Conservation (phyloP, 345 rosid species). For the Populus nigra region DNA sequence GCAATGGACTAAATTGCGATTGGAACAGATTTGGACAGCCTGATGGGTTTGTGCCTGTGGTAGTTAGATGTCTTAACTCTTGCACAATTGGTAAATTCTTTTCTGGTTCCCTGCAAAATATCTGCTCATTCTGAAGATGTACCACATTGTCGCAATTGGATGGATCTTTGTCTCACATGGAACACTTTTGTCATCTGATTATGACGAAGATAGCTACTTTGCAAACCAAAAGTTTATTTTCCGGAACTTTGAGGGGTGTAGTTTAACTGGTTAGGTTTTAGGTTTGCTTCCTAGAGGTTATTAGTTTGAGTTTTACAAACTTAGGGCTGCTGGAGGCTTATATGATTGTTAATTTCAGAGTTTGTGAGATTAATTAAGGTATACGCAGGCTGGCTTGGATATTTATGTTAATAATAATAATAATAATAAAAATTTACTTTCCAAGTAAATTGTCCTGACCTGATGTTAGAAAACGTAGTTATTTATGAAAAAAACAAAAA, state of each 20-base stretch:
- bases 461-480: neutral
- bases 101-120: constrained; percentile 1
- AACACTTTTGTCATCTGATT: neutral
- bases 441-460: neutral
- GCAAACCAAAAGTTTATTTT: neutral
- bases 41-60: neutral
- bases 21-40: constrained; percentile 28
- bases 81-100: neutral
- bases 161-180: neutral
- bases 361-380: no score
- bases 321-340: no score
- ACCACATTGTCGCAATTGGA: neutral
- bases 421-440: no score
- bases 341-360: no score
- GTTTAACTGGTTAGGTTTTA: no score
- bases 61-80: neutral
- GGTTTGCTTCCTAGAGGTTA: no score
- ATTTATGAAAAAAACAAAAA: neutral
- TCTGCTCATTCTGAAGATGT: neutral
- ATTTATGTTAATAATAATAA: no score
- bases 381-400: no score
- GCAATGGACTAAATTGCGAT: constrained; percentile 15
- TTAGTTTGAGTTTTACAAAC: no score
- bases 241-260: no score
- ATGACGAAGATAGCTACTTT: neutral